Evolutionary conservation across 371 early-diverging fungal genomes (phyloP), one percentile per base, ranked within the genome.

Genomic region (Mucor piriformis): DNA sequence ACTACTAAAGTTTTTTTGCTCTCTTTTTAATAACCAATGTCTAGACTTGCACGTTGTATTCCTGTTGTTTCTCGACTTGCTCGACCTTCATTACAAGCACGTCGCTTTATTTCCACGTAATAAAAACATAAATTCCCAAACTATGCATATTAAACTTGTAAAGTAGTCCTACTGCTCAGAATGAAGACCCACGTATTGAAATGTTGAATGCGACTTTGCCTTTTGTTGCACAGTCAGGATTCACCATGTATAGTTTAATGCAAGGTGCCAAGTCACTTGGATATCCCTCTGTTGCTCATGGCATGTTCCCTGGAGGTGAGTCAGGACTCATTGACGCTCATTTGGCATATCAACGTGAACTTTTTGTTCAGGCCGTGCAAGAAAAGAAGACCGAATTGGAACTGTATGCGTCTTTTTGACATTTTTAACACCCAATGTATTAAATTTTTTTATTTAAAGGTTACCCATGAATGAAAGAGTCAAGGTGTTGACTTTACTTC

Each of bases 321-420:
- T 74, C 88, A 4, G 88, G 89, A 16, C 71, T 96, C 23, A 83
- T 95, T 38, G 85, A 88, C 49, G 88, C 88, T 55, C 92, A 92
- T 66, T 69, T 95, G 64, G 66, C 83, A 56, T 81, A 85, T 18
- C 81, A 86, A 16, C 81, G 88, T 20, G 73, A 73, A 38, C 73
- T 80, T 11, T 88, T 90, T 56, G 67, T 83, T 15, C 56, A 66
- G n/a, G 75, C 82, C 58, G 71, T 88, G 29, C 72, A 80, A 42
- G 59, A 68, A 33, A 66, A 73, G 63, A 59, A 54, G 16, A 78
- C 73, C 27, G 69, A 78, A 57, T 70, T 86, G 70, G 74, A 77
- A 62, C 77, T 76, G 84, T 82, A 71, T 15, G 15, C n/a, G 0
- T 6, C 6, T 42, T 42, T 11, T 42, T 42, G n/a, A 20, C 13